These are phyloP conservation scores for Castanospermum australe DNA, from an alignment of 306 rosid genomes.

Conservation along the genomic window DNA sequence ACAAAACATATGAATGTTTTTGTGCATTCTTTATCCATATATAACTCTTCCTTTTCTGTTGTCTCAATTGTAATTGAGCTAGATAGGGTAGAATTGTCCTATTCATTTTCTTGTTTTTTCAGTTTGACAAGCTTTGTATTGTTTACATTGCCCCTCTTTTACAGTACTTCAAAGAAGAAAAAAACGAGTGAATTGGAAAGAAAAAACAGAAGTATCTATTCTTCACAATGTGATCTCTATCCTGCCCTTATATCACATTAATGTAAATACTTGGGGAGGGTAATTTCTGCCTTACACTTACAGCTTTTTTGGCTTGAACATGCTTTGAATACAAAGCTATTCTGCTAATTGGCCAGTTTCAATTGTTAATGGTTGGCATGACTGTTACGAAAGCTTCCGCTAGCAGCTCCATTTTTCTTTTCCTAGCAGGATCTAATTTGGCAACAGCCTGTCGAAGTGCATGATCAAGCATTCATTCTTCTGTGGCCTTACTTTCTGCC, in stretches of 20 bases:
- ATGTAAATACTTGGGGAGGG: neutral
- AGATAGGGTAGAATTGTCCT: no score
- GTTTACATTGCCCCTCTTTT: neutral
- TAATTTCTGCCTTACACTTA: constrained; percentile 5
- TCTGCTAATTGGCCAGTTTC: constrained; percentile 23
- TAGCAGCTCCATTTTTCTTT: constrained; percentile 77
- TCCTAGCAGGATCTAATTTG: constrained; percentile 78
- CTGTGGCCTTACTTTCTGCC: constrained; percentile 70
- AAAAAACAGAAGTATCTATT: neutral
- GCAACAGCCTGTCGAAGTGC: constrained; percentile 86
- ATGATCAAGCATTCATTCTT: constrained; percentile 97
- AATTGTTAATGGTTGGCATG: constrained; percentile 52
- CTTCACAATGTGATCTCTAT: no score
- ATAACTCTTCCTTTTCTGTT: no score
- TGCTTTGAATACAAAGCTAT: constrained; percentile 26
- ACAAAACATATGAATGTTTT: neutral
- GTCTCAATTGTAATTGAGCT: no score
- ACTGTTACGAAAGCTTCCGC: constrained; percentile 96
- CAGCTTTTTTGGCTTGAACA: constrained; percentile 23
- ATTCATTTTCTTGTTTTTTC: neutral
- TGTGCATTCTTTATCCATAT: neutral
- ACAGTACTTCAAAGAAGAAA: no score
- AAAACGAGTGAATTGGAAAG: no score
- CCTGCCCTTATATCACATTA: neutral
- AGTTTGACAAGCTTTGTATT: neutral